Evolutionary conservation across 805 yeast genomes (phyloP).

Genomic region (Phaffomyces thermotolerans): DNA sequence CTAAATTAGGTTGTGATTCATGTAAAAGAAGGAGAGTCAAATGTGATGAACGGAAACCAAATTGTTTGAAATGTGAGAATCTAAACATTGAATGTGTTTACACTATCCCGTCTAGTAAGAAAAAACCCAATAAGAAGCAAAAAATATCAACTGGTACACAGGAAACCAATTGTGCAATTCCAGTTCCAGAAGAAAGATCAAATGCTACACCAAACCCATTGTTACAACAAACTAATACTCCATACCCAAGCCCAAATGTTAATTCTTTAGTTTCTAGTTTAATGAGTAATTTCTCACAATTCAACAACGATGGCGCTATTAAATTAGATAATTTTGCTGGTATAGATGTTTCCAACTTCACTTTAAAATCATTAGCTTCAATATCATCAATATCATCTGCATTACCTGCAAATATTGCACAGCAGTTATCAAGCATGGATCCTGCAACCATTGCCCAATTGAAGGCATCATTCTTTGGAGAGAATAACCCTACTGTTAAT

Average conservation of each 20-base stretch:
- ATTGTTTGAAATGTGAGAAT: conserved; percentile 70
- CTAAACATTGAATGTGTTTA: conserved; percentile 77
- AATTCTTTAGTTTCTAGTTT: too few species aligned
- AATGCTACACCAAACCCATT: conserved; percentile 2
- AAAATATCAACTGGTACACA: background rate
- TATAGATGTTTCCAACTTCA: conserved; percentile 7
- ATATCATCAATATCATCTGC: background rate
- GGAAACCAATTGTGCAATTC: background rate
- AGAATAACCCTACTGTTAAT: conserved; percentile 8
- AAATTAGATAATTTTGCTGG: conserved; percentile 4
- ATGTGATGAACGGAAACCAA: conserved; percentile 83
- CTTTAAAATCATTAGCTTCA: conserved; percentile 4
- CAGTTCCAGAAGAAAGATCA: background rate
- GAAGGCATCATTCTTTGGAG: conserved; percentile 10
- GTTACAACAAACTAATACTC: conserved; percentile 4
- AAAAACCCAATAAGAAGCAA: conserved; percentile 1
- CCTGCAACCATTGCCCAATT: conserved; percentile 12
- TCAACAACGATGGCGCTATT: background rate
- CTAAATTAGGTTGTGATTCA: conserved; percentile 82
- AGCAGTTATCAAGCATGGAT: conserved; percentile 8
- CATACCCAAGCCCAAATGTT: too few species aligned
- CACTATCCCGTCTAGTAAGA: conserved; percentile 15
- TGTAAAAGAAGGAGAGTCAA: conserved; percentile 88
- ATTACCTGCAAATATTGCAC: conserved; percentile 5
- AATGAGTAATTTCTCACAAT: background rate